A percentile compares a stretch with the other conserved stretches of the same genome.
phyloP scores from a whole-genome alignment of 2,329 filamentous ascomycete species.

The Xylariaceae sp. region DNA sequence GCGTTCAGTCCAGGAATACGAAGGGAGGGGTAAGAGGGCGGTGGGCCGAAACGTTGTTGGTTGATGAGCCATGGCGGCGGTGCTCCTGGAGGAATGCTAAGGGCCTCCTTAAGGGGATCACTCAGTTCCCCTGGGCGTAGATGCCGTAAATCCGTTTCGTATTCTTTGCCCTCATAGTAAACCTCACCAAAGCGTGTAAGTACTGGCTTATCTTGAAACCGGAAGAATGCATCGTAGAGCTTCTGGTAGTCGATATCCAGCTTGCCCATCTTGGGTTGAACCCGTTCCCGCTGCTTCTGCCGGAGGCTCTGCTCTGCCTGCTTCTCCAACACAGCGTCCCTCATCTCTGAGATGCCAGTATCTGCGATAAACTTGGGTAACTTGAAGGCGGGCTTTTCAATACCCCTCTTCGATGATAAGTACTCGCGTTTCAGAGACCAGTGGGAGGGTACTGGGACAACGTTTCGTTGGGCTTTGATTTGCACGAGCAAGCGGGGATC shows the following conservation, averaged over 20 bases:
- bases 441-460: constrained; percentile 91
- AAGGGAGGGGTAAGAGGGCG: constrained; percentile 92
- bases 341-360: constrained; percentile 97
- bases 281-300: constrained; percentile 93
- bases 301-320: constrained; percentile 91
- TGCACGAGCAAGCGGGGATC: constrained; percentile 90
- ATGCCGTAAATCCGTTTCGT: constrained; percentile 91
- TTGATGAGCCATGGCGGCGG: constrained; percentile 98
- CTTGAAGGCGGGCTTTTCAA: constrained; percentile 92
- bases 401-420: constrained; percentile 92
- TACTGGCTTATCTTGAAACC: constrained; percentile 94
- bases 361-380: constrained; percentile 97
- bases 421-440: constrained; percentile 98
- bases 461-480: constrained; percentile 93
- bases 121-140: constrained; percentile 89
- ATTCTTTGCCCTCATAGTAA: constrained; percentile 99
- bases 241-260: constrained; percentile 98
- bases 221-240: constrained; percentile 97
- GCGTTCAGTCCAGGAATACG: constrained; percentile 95
- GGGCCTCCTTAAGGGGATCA: constrained; percentile 87
- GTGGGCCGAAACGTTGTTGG: constrained; percentile 91
- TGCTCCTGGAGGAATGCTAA: constrained; percentile 91
- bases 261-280: constrained; percentile 95
- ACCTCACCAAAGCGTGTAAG: constrained; percentile 95
- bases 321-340: constrained; percentile 94